Evolutionary conservation across 1,139 yeast genomes (phyloP), one percentile per base, ranked within the genome.

Genomic region (Geotrichum candidum): DNA sequence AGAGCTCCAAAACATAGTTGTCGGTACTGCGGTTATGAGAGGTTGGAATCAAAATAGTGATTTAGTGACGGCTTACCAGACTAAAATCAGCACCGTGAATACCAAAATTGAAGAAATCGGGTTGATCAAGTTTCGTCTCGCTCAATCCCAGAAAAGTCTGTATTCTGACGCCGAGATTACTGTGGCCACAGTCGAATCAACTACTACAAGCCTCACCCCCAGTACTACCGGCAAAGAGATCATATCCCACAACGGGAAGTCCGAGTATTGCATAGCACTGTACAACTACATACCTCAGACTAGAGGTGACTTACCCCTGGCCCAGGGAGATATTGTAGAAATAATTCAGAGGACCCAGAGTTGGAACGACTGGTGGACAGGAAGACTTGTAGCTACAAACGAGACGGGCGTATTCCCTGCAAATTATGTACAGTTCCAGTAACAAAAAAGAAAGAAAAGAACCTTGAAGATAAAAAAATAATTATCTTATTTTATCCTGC

Each of bases 301-400:
- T 0, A 88, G 83, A 57, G 98, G 98, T 18, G 99, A 94, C 72
- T 81, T 94, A 70, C 77, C 88, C 15, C 88, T 94, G 77, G 82
- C 86, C 41, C 96, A 96, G 0, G 98, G 98, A 25, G 90, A 94
- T 10, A 82, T 85, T 48, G 91, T 94, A 68, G 91, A 90, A 69
- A 80, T 94, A 62, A 82, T 91, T 6, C 90, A 90, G 72, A 85
- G 89, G 69, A 87, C 96, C 1, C 80, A 84, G 0, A 96, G 90
- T 72, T 81, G 86, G 61, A 90, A 90, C 69, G 97, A 96, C 2
- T 94, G 99, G 99, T 94, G 99, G 99, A 89, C 96, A 0, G 99
- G 99, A 15, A 78, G 81, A 60, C 78, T 41, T 5, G 22, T 83
- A 68, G 90, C 23, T 13, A 31, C 90, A 69, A 97, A 97, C 11